Evolutionary conservation across 352 stramenopile genomes (phyloP).

Genomic region (Phytopythium montanum): DNA sequence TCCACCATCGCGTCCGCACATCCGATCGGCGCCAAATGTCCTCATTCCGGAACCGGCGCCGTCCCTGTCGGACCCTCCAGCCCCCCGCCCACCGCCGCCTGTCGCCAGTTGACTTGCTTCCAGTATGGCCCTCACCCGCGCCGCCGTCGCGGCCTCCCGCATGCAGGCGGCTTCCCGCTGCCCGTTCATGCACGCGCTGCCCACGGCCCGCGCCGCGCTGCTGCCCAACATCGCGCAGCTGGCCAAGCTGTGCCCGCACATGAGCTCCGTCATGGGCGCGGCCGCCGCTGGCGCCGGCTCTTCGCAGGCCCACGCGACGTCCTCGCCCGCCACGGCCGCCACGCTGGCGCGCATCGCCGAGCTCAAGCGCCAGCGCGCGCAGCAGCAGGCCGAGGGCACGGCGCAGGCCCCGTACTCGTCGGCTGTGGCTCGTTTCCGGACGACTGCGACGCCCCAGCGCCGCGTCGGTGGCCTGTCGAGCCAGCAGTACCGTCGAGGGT

Average conservation of each 20-base stretch:
- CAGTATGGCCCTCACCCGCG: slow-evolving; percentile 63
- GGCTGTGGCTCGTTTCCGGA: slow-evolving; percentile 53
- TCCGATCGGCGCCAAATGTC: neutral
- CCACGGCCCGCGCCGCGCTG: slow-evolving; percentile 63
- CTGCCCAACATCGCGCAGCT: slow-evolving; percentile 85
- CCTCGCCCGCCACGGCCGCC: slow-evolving; percentile 41
- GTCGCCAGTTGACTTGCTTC: neutral
- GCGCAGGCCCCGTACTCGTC: slow-evolving; percentile 37
- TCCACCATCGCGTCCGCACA: neutral
- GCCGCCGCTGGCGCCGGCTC: slow-evolving; percentile 35
- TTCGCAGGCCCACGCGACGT: slow-evolving; percentile 61
- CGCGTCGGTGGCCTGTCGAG: slow-evolving; percentile 58
- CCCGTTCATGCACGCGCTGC: slow-evolving; percentile 82
- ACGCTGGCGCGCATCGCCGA: slow-evolving; percentile 69
- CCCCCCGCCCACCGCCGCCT: neutral
- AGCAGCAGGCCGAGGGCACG: slow-evolving; percentile 6
- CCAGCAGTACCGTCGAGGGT: slow-evolving; percentile 66
- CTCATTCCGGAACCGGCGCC: neutral
- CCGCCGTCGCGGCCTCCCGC: slow-evolving; percentile 57
- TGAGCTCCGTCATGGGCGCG: slow-evolving; percentile 75
- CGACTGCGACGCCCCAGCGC: slow-evolving; percentile 43
- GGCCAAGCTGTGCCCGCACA: slow-evolving; percentile 84
- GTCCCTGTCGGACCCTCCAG: neutral
- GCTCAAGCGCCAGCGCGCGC: slow-evolving; percentile 57
- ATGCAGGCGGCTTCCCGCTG: slow-evolving; percentile 75